Base-by-base conservation (phyloP, 495 filamentous ascomycete species). In the Xylaria flabelliformis region DNA sequence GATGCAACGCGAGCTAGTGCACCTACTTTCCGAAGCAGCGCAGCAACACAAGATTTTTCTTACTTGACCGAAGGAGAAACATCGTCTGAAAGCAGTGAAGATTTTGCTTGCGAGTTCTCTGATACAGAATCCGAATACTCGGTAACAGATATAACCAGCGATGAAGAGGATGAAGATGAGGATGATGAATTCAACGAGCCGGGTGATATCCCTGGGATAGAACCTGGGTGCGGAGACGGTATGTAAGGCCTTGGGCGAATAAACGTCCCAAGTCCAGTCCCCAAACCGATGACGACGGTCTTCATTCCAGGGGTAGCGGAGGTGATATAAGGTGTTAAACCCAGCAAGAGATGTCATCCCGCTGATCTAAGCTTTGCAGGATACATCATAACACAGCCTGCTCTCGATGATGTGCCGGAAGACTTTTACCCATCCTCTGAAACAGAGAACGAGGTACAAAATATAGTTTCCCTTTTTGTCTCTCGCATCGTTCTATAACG, bases 171-270 rank as follows among this genome's bases (percentile, higher is more conserved):
- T 3, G 80, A 83, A 0, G 81, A 82, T 17, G 80, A 86, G 4
- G 83, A 83, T 1, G 77, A 80, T 17, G 79, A 84, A 59, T 83
- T 77, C 51, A 71, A 64, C 65, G 92, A 94, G 65, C 86, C 91
- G 24, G 95, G 95, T 17, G 95, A 97, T 80, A 93, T 93, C 24
- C 87, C 91, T n/a, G 94, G 94, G 29, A 86, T 97, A 26, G 88
- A 90, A 48, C 89, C 89, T 2, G 92, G 91, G 8, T 90, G 92
- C 75, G 92, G 91, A 46, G 89, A 92, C 5, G 88, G 86, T 79
- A 79, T 59, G 77, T 79, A 69, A 29, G 65, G 67, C 34, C 26
- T 50, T 21, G 46, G 55, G 58, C 58, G 58, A 61, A 53, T 10
- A 4, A 56, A 39, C 26, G 26, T 39, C 39, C 65, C 10, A 46